Conservation (phyloP, 2,329 filamentous ascomycete genomes). For the Trichoderma sp. region DNA sequence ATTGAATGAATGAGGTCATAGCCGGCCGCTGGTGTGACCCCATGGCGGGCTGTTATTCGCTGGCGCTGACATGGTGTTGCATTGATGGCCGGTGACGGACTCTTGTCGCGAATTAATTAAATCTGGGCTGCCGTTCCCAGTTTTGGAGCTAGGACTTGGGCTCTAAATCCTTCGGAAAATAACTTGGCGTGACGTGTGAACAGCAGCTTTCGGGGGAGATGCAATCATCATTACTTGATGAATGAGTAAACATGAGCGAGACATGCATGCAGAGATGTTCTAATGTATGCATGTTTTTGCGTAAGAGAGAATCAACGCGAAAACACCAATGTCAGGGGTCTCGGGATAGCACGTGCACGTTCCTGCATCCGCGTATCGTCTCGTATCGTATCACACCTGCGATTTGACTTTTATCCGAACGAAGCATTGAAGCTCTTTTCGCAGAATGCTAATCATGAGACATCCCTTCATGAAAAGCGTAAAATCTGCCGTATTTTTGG, state of each 20-base stretch:
- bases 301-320: background rate
- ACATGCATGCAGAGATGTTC: too few relatives aligned
- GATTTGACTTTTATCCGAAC: background rate
- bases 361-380: background rate
- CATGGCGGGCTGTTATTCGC: constrained; percentile 2
- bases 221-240: background rate
- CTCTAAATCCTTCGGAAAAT: background rate
- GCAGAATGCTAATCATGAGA: background rate
- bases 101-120: background rate
- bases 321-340: background rate
- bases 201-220: background rate
- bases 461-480: background rate
- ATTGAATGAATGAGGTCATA: constrained; percentile 21
- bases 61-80: background rate
- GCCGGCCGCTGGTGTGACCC: constrained; percentile 10
- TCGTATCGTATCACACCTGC: background rate
- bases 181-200: background rate
- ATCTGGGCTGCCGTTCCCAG: background rate
- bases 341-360: background rate
- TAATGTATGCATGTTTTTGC: background rate
- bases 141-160: background rate
- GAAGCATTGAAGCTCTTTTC: background rate
- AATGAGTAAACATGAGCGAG: background rate
- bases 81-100: background rate
- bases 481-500: background rate